These are phyloP conservation scores for Cupressus sempervirens DNA, from an alignment of 75 land plant species.

Conservation along the genomic window DNA sequence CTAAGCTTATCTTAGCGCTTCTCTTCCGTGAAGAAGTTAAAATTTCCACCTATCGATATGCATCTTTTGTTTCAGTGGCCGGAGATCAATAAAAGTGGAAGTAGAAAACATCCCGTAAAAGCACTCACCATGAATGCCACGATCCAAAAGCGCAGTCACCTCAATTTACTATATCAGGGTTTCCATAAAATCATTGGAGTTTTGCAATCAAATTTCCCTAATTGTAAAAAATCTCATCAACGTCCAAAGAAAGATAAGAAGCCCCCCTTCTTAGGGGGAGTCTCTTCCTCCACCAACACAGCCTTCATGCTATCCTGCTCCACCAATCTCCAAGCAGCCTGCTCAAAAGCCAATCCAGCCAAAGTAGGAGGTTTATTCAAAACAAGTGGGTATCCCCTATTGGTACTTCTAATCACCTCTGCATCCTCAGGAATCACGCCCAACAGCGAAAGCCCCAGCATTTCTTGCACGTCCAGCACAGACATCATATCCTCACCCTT, in stretches of 20 bases:
- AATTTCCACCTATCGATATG: not conserved
- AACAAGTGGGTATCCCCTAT: slow-evolving; percentile 85
- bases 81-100: not conserved
- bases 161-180: not conserved
- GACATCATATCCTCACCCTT: slow-evolving; percentile 99
- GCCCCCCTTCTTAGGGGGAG: slow-evolving; percentile 56
- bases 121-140: not conserved
- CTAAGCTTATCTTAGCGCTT: not conserved
- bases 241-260: slow-evolving; percentile 91
- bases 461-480: slow-evolving; percentile 92
- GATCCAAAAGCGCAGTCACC: not conserved
- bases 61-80: not conserved
- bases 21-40: not conserved
- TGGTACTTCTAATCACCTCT: slow-evolving; percentile 94
- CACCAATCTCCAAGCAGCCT: slow-evolving; percentile 96
- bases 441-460: slow-evolving; percentile 84
- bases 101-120: not conserved
- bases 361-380: slow-evolving; percentile 86
- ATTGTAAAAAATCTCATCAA: not conserved
- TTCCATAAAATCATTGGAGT: not conserved
- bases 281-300: slow-evolving; percentile 78
- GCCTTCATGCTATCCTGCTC: slow-evolving; percentile 98
- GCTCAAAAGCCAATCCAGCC: slow-evolving; percentile 95
- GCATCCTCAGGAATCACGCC: slow-evolving; percentile 97
- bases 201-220: not conserved